These are phyloP conservation scores for Sarocladiaceae sp. DNA, from an alignment of 2,329 filamentous ascomycete species.

Conservation along the genomic window DNA sequence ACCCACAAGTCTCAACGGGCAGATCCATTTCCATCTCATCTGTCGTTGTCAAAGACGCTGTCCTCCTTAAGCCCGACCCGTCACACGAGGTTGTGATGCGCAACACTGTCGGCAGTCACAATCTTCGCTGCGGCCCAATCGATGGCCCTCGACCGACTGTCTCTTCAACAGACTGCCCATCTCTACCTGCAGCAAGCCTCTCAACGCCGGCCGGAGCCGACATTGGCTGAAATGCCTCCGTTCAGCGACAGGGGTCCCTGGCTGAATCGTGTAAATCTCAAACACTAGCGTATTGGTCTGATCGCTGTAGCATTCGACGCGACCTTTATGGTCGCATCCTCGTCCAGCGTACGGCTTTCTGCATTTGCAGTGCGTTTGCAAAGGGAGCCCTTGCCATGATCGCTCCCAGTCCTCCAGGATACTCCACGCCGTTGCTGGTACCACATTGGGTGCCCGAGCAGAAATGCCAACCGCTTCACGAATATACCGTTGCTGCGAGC, in stretches of 20 bases:
- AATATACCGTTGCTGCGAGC: no score
- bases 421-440: no score
- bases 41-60: background rate
- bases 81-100: slow-evolving; percentile 5
- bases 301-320: slow-evolving; percentile 67
- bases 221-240: no score
- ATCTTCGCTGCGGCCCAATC: slow-evolving; percentile 3
- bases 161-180: background rate
- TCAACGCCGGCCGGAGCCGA: background rate
- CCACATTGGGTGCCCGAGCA: no score
- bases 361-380: no score
- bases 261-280: slow-evolving; percentile 19
- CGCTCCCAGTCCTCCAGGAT: no score
- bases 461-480: no score
- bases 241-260: slow-evolving; percentile 3
- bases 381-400: no score
- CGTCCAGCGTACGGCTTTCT: slow-evolving; percentile 48
- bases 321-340: slow-evolving; percentile 73
- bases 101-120: slow-evolving; percentile 1
- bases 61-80: no score
- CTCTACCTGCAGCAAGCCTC: background rate
- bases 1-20: no score
- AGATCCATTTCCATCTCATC: background rate
- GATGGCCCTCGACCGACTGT: background rate
- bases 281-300: slow-evolving; percentile 28